A percentile compares a stretch with the other conserved stretches of the same genome.
Conservation (phyloP, 2,329 filamentous ascomycete species). For the Fusarium nurragi region DNA sequence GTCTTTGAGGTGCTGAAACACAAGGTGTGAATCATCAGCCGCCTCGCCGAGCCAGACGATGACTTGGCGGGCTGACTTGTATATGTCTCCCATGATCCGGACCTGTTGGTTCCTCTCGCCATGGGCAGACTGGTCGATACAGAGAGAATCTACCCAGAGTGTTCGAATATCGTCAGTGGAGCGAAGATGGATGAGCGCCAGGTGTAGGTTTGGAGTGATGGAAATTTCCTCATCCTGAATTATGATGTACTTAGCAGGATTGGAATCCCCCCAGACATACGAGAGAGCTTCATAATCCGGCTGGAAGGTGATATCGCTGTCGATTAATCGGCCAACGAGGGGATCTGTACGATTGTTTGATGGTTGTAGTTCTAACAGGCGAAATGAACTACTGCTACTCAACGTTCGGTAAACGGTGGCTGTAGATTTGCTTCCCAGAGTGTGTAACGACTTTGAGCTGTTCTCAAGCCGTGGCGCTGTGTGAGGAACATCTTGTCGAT, state of each 20-base stretch:
- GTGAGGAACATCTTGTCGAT: background rate
- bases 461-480: fast-evolving
- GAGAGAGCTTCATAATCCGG: conserved; percentile 20
- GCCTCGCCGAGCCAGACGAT: conserved; percentile 18
- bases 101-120: conserved; percentile 26
- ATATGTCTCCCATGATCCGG: conserved; percentile 25
- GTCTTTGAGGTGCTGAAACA: conserved; percentile 10
- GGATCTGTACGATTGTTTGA: background rate
- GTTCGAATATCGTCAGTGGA: background rate
- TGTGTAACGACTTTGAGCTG: fast-evolving
- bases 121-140: conserved; percentile 15
- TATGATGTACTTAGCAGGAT: background rate
- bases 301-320: conserved; percentile 20
- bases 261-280: conserved; percentile 20
- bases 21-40: background rate
- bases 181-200: conserved; percentile 4
- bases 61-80: conserved; percentile 19
- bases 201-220: conserved; percentile 16
- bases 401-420: background rate
- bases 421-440: fast-evolving
- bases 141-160: conserved; percentile 17
- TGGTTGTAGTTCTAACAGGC: conserved; percentile 3
- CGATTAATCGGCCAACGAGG: background rate
- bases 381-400: conserved; percentile 1
- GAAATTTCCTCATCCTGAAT: background rate